phyloP scores from a whole-genome alignment of 2,329 filamentous ascomycete genomes.

The Thelonectria rubi region DNA sequence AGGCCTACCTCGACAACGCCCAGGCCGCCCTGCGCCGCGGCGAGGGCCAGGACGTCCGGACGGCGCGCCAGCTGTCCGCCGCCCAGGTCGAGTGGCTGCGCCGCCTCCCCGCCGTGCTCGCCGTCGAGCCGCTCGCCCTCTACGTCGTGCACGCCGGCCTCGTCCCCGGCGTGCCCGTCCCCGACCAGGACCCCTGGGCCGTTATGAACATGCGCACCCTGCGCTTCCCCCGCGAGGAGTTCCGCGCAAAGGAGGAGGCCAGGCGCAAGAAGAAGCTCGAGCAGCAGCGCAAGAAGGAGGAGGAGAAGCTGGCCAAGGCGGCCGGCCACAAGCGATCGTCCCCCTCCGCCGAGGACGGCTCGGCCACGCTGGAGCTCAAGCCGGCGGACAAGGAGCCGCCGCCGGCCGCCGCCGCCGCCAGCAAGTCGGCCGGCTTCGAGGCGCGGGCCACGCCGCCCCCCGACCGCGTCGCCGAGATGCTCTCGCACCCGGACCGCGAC shows the following conservation, averaged over 20 bases:
- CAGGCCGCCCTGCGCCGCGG: conserved; percentile 46
- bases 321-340: conserved; percentile 29
- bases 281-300: conserved; percentile 37
- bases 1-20: conserved; percentile 40
- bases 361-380: not conserved
- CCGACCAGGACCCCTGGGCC: conserved; percentile 77
- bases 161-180: conserved; percentile 76
- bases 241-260: conserved; percentile 48
- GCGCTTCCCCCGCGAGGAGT: conserved; percentile 58
- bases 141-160: conserved; percentile 87
- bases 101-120: conserved; percentile 79
- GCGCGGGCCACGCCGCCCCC: not conserved
- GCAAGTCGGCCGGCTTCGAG: not conserved
- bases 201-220: conserved; percentile 95
- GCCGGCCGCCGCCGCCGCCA: not conserved
- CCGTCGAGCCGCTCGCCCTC: conserved; percentile 70
- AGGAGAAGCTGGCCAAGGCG: conserved; percentile 33
- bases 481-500: conserved; percentile 42
- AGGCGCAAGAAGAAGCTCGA: conserved; percentile 20
- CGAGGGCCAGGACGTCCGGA: conserved; percentile 57
- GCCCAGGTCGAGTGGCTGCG: conserved; percentile 76
- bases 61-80: conserved; percentile 60
- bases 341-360: conserved; percentile 7
- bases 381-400: no score
- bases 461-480: conserved; percentile 21